phyloP scores from a whole-genome alignment of 768 basidiomycete genomes.

The Gloeostereum incarnatum region DNA sequence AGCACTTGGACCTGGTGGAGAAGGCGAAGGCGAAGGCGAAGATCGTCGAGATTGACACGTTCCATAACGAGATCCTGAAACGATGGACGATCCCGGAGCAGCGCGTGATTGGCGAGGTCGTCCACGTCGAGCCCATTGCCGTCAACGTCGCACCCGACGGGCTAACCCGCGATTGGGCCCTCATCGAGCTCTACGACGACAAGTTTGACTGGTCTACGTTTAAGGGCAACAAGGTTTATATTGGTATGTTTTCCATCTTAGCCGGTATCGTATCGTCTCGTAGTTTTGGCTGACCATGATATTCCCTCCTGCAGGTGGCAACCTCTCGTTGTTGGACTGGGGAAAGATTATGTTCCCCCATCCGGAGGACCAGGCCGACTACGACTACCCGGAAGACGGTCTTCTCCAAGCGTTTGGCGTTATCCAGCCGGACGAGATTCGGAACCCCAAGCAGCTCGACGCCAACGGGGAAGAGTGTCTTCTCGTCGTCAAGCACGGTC shows the following conservation, averaged over 20 bases:
- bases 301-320: too few species aligned
- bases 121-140: constrained; percentile 18
- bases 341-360: constrained; percentile 16
- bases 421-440: constrained; percentile 14
- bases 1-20: constrained; percentile 12
- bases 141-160: constrained; percentile 13
- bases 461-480: constrained; percentile 14
- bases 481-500: constrained; percentile 19
- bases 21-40: constrained; percentile 12
- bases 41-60: constrained; percentile 13
- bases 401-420: constrained; percentile 14
- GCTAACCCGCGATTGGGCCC: constrained; percentile 25
- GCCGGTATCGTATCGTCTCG: constrained; percentile 4
- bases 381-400: constrained; percentile 15
- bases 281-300: constrained; percentile 9
- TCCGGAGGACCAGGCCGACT: constrained; percentile 10
- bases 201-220: constrained; percentile 24
- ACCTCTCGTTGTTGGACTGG: constrained; percentile 13
- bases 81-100: constrained; percentile 8
- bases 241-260: constrained; percentile 15
- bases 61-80: constrained; percentile 19
- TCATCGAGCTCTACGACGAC: constrained; percentile 18
- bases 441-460: constrained; percentile 14
- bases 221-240: constrained; percentile 19
- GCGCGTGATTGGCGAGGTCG: constrained; percentile 23